Base-by-base conservation (phyloP, 495 filamentous ascomycete genomes). In the Antarctomyces pellizariae region DNA sequence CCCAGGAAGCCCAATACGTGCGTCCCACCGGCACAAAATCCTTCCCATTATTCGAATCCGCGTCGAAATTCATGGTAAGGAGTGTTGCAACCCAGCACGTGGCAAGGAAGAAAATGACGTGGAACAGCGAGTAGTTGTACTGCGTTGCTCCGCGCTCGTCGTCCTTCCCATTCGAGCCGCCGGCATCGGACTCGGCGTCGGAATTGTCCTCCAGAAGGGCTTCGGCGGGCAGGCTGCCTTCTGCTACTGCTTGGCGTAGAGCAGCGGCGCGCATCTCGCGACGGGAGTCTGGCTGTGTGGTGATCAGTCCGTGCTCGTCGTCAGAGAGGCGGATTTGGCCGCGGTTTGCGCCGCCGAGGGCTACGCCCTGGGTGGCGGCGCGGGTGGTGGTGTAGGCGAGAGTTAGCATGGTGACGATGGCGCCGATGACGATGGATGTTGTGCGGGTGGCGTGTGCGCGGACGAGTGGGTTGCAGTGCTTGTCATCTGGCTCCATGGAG, bases 1-100 rank as follows among this genome's bases (percentile, higher is more conserved):
- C 80, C 86, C 86, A 97, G 51, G 78, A 91, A 12, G 86, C 86
- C 70, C 83, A 90, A 54, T 93, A 86, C 11, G 84, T 93, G 25
- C 86, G 57, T 16, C 86, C 86, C 10, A 97, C 84, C 0, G 86
- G 74, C 3, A 75, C 74, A 47, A 97, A 93, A 39, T 82, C 68
- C 11, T 57, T 56, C 10, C 53, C 49, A 15, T 47, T 44, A 14
- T 49, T 45, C 29, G 58, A 52, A n/a, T 39, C 27, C 3, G 67
- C 58, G 11, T 79, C 63, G 42, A 84, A 57, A 33, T 74, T 75
- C 54, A 80, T 79, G 8, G 83, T 90, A 33, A 97, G 52, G 24
- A 97, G 54, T 2, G 84, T 95, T 3, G 78, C 84, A 1, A 93
- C 79, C 86, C 86, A 97, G 22, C 75, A 71, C 0, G 89, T 95